phyloP scores from a whole-genome alignment of 768 basidiomycete species.

The Xerocomellus amylosporus region DNA sequence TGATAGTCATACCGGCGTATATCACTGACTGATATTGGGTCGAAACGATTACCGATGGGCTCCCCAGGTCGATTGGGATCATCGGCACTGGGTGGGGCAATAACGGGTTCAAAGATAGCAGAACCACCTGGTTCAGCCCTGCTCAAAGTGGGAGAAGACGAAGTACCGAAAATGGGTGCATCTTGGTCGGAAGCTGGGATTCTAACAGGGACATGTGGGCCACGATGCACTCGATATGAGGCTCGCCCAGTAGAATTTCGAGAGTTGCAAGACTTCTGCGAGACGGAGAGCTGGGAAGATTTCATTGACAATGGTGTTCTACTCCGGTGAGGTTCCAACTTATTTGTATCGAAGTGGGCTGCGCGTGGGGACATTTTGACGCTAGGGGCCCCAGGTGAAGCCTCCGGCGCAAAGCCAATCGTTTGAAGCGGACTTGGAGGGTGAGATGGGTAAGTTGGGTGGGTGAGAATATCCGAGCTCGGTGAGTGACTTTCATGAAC shows the following conservation, averaged over 20 bases:
- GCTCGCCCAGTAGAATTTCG: conserved; percentile 19
- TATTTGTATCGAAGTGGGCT: neutral
- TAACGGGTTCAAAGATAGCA: neutral
- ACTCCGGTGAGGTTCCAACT: conserved; percentile 1
- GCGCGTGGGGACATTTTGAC: neutral
- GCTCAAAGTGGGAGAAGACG: neutral
- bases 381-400: neutral
- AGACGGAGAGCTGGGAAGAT: conserved; percentile 16
- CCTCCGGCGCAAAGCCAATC: neutral
- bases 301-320: conserved; percentile 8
- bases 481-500: neutral
- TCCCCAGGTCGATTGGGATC: conserved; percentile 11
- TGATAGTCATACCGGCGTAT: conserved; percentile 8
- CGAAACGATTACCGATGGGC: conserved; percentile 3
- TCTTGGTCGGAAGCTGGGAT: conserved; percentile 2
- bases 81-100: conserved; percentile 5
- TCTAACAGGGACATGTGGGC: conserved; percentile 10
- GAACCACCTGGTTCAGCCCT: neutral
- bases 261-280: conserved; percentile 15
- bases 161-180: neutral
- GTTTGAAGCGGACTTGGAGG: neutral
- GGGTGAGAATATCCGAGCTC: neutral
- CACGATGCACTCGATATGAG: conserved; percentile 23
- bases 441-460: neutral
- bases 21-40: conserved; percentile 12